These are phyloP conservation scores for Saccharomyces eubayanus DNA, from an alignment of 805 yeast genomes.

Conservation along the genomic window DNA sequence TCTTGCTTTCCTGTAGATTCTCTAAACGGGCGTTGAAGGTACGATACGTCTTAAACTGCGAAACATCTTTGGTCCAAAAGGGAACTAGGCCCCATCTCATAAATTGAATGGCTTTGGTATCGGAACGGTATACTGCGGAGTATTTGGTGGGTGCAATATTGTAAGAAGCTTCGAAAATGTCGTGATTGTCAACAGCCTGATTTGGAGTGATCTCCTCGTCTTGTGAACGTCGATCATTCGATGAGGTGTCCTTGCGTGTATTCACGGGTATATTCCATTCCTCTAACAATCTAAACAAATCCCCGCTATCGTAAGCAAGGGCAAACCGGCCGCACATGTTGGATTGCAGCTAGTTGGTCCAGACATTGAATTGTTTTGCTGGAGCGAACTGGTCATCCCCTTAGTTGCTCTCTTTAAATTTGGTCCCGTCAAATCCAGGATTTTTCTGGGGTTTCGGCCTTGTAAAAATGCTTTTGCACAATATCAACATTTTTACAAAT, in stretches of 20 bases:
- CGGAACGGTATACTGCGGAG: slow-evolving; percentile 34
- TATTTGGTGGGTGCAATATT: slow-evolving; percentile 55
- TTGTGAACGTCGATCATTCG: slow-evolving; percentile 7
- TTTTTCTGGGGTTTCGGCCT: background rate
- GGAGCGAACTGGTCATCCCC: background rate
- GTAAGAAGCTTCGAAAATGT: slow-evolving; percentile 20
- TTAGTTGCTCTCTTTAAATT: background rate
- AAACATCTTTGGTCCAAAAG: slow-evolving; percentile 42
- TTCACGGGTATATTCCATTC: background rate
- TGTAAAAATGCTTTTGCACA: background rate
- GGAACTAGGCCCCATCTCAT: slow-evolving; percentile 85
- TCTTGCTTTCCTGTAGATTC: slow-evolving; percentile 38
- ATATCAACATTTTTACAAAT: background rate
- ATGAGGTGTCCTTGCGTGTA: background rate
- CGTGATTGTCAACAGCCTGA: background rate
- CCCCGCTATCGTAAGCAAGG: slow-evolving; percentile 29
- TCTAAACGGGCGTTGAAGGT: slow-evolving; percentile 74
- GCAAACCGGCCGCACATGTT: slow-evolving; percentile 60
- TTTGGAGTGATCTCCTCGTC: slow-evolving; percentile 6
- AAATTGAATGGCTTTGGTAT: slow-evolving; percentile 26
- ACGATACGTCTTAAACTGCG: slow-evolving; percentile 32
- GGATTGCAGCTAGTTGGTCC: background rate
- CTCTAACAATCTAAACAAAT: slow-evolving; percentile 12
- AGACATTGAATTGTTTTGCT: background rate
- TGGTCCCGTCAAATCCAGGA: background rate